phyloP scores from a whole-genome alignment of 352 stramenopile genomes.

The Globisporangium cederbergense region DNA sequence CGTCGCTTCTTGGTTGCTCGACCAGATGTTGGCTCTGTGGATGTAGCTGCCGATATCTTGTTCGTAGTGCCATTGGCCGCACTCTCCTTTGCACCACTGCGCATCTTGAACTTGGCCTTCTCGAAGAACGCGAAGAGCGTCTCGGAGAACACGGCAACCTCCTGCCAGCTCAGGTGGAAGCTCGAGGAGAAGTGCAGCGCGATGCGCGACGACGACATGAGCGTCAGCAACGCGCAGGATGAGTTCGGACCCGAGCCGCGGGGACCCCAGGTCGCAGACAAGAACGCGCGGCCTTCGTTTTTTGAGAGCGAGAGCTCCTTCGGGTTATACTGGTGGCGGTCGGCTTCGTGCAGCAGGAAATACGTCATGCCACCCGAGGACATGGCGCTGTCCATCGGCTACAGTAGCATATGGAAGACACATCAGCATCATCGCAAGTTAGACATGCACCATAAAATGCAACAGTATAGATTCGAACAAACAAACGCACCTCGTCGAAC shows the following conservation, averaged over 20 bases:
- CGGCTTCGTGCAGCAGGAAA: slow-evolving; percentile 60
- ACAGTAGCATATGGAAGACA: background rate
- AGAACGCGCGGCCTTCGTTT: slow-evolving; percentile 54
- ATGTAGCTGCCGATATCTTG: background rate
- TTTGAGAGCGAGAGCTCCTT: slow-evolving; percentile 83
- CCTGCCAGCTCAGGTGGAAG: slow-evolving; percentile 77
- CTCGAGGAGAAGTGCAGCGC: slow-evolving; percentile 74
- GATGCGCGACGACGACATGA: slow-evolving; percentile 56
- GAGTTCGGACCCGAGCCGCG: slow-evolving; percentile 67
- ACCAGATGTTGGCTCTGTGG: background rate
- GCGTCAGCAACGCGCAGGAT: slow-evolving; percentile 61
- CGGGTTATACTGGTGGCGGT: slow-evolving; percentile 75
- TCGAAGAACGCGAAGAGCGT: slow-evolving; percentile 63
- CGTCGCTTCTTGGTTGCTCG: slow-evolving; percentile 28
- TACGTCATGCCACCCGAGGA: slow-evolving; percentile 42
- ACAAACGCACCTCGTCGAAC: slow-evolving; percentile 29
- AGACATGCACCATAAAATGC: background rate
- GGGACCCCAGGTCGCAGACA: slow-evolving; percentile 64
- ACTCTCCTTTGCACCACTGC: background rate
- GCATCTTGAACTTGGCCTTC: slow-evolving; percentile 31
- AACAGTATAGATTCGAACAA: too few relatives aligned
- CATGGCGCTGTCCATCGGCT: slow-evolving; percentile 25
- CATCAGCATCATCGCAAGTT: background rate
- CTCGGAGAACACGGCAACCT: slow-evolving; percentile 70
- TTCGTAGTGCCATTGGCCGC: background rate